Evolutionary conservation across 768 basidiomycete genomes (phyloP).

Genomic region (Austroboletus festivus): DNA sequence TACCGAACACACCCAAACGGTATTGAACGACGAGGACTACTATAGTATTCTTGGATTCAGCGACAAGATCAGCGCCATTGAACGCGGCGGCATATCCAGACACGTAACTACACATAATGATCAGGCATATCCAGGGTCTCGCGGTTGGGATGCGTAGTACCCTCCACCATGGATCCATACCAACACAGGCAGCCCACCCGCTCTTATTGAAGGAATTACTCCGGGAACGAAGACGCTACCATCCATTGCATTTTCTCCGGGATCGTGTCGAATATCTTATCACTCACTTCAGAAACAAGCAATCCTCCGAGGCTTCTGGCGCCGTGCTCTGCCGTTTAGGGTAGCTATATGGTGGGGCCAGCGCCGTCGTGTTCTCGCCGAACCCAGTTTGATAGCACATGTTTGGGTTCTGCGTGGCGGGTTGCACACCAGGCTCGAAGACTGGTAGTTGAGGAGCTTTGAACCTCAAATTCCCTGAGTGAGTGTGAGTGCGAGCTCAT

Average conservation of each 20-base stretch:
- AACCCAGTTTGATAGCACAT: conserved; percentile 22
- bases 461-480: conserved; percentile 25
- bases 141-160: conserved; percentile 6
- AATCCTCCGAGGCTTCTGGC: conserved; percentile 28
- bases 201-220: neutral
- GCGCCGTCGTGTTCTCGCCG: conserved; percentile 8
- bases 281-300: conserved; percentile 26
- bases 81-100: conserved; percentile 13
- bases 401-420: conserved; percentile 24
- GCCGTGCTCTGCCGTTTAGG: conserved; percentile 9
- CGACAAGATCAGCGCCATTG: conserved; percentile 24
- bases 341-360: neutral
- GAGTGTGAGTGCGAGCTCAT: neutral
- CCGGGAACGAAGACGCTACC: conserved; percentile 14
- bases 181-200: conserved; percentile 28
- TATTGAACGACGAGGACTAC: conserved; percentile 33
- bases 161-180: conserved; percentile 39
- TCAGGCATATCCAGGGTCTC: neutral
- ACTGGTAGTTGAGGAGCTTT: conserved; percentile 28
- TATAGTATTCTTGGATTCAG: conserved; percentile 20
- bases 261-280: neutral
- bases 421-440: conserved; percentile 17
- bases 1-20: conserved; percentile 35
- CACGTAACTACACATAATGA: conserved; percentile 19
- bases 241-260: neutral